Evolutionary conservation across 2,329 filamentous ascomycete genomes (phyloP).

Genomic region (Fusarium sp.): DNA sequence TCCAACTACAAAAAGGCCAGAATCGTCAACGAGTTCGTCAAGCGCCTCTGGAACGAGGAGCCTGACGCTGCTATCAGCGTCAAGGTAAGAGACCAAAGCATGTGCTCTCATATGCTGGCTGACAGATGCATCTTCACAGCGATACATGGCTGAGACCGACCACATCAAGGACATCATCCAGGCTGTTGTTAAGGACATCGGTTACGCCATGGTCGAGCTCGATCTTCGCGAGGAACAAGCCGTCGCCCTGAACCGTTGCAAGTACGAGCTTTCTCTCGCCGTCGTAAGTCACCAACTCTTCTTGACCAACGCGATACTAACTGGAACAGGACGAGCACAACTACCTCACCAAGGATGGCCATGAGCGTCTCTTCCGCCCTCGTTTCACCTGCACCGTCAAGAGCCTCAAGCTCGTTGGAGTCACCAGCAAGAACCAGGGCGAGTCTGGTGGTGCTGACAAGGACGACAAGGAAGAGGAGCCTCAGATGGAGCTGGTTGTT

Average conservation of each 20-base stretch:
- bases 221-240: conserved; percentile 7
- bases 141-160: conserved; percentile 27
- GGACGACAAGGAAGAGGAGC: neutral
- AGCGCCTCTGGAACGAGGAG: conserved; percentile 9
- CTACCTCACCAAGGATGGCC: conserved; percentile 5
- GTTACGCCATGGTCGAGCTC: conserved; percentile 20
- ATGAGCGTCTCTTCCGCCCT: conserved; percentile 24
- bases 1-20: neutral
- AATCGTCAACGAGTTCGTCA: conserved; percentile 16
- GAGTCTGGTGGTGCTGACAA: neutral
- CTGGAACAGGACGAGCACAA: conserved; percentile 26
- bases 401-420: conserved; percentile 8
- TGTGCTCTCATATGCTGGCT: neutral
- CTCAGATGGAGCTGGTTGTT: conserved; percentile 26
- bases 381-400: conserved; percentile 25
- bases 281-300: conserved; percentile 10
- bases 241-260: conserved; percentile 22
- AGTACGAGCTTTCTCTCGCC: conserved; percentile 17
- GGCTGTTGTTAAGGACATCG: conserved; percentile 32
- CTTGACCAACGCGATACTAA: neutral
- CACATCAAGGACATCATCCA: conserved; percentile 31
- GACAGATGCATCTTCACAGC: conserved; percentile 2
- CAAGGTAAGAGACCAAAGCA: conserved; percentile 1
- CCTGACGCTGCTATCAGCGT: conserved; percentile 6
- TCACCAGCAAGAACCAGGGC: neutral